Base-by-base conservation (phyloP, 164 flowering plant genomes). In the Cinnamomum micranthum region DNA sequence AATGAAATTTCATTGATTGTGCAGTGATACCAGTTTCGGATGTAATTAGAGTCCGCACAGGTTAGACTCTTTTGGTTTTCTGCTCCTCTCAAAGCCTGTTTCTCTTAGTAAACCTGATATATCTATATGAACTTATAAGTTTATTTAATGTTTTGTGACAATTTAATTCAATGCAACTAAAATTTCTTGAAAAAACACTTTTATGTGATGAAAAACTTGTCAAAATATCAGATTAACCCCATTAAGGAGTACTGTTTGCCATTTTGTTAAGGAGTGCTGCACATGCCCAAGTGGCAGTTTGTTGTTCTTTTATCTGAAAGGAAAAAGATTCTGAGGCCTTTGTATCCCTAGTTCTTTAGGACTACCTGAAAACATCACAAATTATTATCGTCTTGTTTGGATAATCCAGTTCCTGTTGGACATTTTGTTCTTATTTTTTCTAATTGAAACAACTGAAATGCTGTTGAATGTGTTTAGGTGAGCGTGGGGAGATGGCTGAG, bases 1-100 rank as follows among this genome's bases (percentile, higher is more conserved):
- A 41, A 77, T 51, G 22, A 14, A 6, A 33, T 74, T 79, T 74
- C 15, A 4, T 75, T 69, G 10, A 17, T 72, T 83, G 33, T 87
- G 88, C 96, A 94, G 98, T 94, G 88, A 74, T 85, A 20, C 98
- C 98, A 1, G 86, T 94, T 41, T 79, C 95, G 1, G 98, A 94
- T 80, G 84, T 94, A 24, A 89, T 94, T 69, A 82, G 97, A 87
- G 83, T 92, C 82, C 97, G 98, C 62, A 94, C 98, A 63, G 98
- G 98, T 94, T 83, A 77, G 63, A 24, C 47, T 41, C 24, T 15
- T n/a, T 50, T 76, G 13, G 24, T 35, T 70, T 19, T n/a, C 63
- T 65, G 13, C 19, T 47, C 25, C 19, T 52, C 4, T 31, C 15
- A 10, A 6, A 20, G 64, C 14, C 2, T 59, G 23, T 0, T 33